Conservation (phyloP, 2,329 filamentous ascomycete genomes). For the Trichoderma sp. region DNA sequence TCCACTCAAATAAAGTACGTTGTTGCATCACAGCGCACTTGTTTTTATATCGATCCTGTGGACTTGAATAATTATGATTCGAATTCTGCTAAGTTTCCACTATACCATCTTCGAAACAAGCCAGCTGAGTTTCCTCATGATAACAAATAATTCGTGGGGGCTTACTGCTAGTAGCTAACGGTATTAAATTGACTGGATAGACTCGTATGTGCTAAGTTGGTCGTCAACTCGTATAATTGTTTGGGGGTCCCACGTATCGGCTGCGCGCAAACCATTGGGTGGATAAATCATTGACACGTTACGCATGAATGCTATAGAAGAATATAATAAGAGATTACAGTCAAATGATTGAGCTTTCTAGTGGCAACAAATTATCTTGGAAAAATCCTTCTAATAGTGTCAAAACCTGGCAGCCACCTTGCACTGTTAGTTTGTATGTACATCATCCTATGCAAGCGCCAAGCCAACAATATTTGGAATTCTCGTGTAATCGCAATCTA, state of each 20-base stretch:
- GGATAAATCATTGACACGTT: background rate
- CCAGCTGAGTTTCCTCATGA: background rate
- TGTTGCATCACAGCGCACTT: background rate
- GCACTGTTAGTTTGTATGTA: background rate
- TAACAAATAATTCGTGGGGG: background rate
- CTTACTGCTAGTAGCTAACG: background rate
- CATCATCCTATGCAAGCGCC: background rate
- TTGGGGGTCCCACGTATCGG: background rate
- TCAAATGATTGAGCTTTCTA: background rate
- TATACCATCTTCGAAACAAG: background rate
- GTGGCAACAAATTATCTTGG: background rate
- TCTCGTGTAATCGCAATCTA: background rate
- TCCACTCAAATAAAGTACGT: background rate
- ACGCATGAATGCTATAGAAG: background rate
- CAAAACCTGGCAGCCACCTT: background rate
- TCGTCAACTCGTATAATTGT: background rate
- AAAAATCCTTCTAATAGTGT: background rate
- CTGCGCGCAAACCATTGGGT: background rate
- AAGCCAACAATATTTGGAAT: background rate
- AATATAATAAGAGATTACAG: background rate
- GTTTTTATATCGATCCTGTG: background rate
- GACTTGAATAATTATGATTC: background rate
- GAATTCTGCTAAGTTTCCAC: background rate
- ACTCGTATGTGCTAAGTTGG: background rate
- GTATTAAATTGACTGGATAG: background rate